Evolutionary conservation across 2,329 filamentous ascomycete species (phyloP), one percentile per base, ranked within the genome.

Genomic region (Colletotrichum horii): DNA sequence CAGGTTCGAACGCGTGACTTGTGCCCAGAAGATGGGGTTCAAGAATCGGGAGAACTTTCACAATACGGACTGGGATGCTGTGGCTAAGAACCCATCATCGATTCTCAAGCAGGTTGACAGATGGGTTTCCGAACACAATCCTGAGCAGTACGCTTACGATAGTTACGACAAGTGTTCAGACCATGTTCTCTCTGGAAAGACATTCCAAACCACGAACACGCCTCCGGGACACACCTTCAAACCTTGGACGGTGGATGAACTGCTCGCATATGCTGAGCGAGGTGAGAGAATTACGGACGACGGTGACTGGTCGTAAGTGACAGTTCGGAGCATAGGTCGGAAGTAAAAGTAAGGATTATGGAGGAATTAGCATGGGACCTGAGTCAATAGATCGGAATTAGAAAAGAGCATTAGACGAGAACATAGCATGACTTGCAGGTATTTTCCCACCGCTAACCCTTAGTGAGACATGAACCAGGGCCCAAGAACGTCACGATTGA

Each of bases 151-250:
- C 30, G 80, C 79, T 1, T 76, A 78, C 16, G 80, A 81, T 11
- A 81, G 80, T 30, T 84, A 81, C 58, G 34, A 70, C 3, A 70
- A 79, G 26, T 80, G 78, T 8, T 68, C 78, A 5, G 70, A 66
- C 6, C 79, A 82, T 66, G 36, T 84, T 8, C 69, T 78, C 16
- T 68, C 66, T 14, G 81, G 78, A 2, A 61, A 38, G 9, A 60
- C 78, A 1, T 84, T 84, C 34, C 74, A 80, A 24, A 83, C 82
- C 43, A 83, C 80, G 2, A 84, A 84, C 66, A 73, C 80, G 8
- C 80, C 80, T 1, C 71, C 66, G 3, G 82, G 80, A 5, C 76
- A 83, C 66, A 75, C 77, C 3, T 81, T 77, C 71, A 62, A 81
- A 38, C 77, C 79, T 15, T 84, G 82, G 82, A 81, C 79, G 26